Percentiles rank a stretch among this genome's conserved stretches.
Evolutionary conservation across 768 basidiomycete species (phyloP).

Genomic region (Austroboletus festivus): DNA sequence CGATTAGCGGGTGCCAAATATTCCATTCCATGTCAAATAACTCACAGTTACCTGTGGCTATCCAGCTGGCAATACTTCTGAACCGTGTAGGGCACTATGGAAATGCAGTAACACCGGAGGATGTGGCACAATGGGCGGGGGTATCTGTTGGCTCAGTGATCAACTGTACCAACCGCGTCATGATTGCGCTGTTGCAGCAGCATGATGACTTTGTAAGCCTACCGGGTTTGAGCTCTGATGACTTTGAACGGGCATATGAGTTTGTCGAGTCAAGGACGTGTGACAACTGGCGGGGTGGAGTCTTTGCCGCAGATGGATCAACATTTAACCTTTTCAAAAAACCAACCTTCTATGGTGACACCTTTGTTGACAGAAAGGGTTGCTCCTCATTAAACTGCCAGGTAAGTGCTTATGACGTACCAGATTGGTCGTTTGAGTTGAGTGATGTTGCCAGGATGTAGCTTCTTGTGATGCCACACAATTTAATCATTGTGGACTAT

Average conservation of each 20-base stretch:
- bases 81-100: slow-evolving; percentile 24
- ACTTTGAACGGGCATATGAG: neutral
- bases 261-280: neutral
- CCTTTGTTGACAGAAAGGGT: neutral
- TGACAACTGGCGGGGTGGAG: slow-evolving; percentile 28
- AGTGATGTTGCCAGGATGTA: neutral
- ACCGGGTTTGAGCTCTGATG: neutral
- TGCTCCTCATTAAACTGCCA: neutral
- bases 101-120: slow-evolving; percentile 10
- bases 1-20: too few relatives aligned
- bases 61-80: too few relatives aligned
- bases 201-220: slow-evolving; percentile 4
- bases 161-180: slow-evolving; percentile 3
- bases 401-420: neutral
- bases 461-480: neutral
- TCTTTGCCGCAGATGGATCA: slow-evolving; percentile 31
- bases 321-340: neutral
- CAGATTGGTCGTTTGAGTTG: neutral
- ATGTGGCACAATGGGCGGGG: slow-evolving; percentile 11
- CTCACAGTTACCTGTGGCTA: too few relatives aligned
- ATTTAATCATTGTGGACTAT: neutral
- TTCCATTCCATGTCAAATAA: too few relatives aligned
- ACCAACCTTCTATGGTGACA: neutral
- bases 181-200: neutral
- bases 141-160: neutral